Conservation (phyloP, 345 rosid genomes). For the Durio zibethinus region DNA sequence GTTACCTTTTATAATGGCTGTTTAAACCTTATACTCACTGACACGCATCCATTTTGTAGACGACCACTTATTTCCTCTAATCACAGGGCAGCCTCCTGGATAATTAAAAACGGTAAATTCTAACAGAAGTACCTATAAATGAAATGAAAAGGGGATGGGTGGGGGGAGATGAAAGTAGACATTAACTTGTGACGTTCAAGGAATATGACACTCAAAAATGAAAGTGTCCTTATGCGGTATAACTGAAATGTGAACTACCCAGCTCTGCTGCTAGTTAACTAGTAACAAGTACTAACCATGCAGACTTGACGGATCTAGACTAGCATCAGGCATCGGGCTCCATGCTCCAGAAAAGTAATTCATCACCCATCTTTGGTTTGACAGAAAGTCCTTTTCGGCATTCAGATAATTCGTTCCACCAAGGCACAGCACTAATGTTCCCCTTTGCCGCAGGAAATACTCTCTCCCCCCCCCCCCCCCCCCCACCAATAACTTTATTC, state of each 20-base stretch:
- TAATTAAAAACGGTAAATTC: conserved; percentile 8
- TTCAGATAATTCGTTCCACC: conserved; percentile 90
- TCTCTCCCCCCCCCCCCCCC: conserved; percentile 98
- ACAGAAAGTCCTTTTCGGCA: conserved; percentile 87
- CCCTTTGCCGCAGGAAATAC: conserved; percentile 90
- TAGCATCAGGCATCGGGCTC: conserved; percentile 92
- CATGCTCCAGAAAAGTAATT: conserved; percentile 98
- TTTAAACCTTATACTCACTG: conserved; percentile 60
- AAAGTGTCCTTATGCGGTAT: not conserved
- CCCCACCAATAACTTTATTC: too few species aligned
- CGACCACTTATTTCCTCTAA: conserved; percentile 95
- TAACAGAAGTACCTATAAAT: not conserved
- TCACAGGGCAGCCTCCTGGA: conserved; percentile 91
- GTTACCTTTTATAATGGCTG: conserved; percentile 31
- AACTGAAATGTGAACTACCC: not conserved
- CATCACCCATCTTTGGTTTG: conserved; percentile 95
- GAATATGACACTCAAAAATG: conserved; percentile 6
- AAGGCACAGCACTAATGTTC: conserved; percentile 71
- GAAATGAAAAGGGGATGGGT: not conserved
- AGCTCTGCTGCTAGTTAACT: not conserved
- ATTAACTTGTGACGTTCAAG: not conserved
- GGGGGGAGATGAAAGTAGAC: not conserved
- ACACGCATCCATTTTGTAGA: conserved; percentile 94
- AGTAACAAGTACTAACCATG: conserved; percentile 59
- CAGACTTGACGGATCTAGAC: conserved; percentile 73